Evolutionary conservation across 1,284 basidiomycete species (phyloP), one percentile per base, ranked within the genome.

Genomic region (Athelia sp.): DNA sequence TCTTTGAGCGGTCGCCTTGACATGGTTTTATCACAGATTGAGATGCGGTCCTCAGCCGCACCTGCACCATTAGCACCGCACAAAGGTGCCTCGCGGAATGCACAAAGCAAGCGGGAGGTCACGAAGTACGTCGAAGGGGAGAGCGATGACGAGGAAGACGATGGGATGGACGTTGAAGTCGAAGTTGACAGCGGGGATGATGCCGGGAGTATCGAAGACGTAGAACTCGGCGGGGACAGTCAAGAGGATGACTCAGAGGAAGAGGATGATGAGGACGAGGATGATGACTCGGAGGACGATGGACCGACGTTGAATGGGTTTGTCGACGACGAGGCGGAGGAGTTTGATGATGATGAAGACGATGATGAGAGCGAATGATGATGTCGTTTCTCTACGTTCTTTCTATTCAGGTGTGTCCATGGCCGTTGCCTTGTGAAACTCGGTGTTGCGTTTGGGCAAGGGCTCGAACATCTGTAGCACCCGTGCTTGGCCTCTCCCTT

Each of bases 21-120:
- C 62, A 88, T 96, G 69, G 92, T 97, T 3, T 78, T 98, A 40
- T 88, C 92, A 8, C 96, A 98, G 67, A 92, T 98, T 55, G 90
- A 95, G 65, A 80, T 94, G 70, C 82, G 88, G 26, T 81, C 84
- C 18, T 82, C 84, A 18, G 68, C 71, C 18, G 75, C 79, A 17
- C 82, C 87, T 9, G 76, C 82, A 10, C 72, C 76, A 11, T 60
- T 84, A 36, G 64, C 72, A 4, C 66, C 72, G 14, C 72, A 70
- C 46, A 70, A 71, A 58, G 66, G 59, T 44, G 68, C 66, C 18
- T 21, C 43, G 21, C 22, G n/a, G 4, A 22, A 26, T n/a, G 52
- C 53, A 54, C 43, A 67, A 64, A 56, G 60, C 56, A 47, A 61
- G 55, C 43, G 61, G 58, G 55, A 63, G 48, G 60, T 57, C 26